These are phyloP conservation scores for Tuber umbilicatum DNA, from an alignment of 495 filamentous ascomycete species.

Conservation along the genomic window DNA sequence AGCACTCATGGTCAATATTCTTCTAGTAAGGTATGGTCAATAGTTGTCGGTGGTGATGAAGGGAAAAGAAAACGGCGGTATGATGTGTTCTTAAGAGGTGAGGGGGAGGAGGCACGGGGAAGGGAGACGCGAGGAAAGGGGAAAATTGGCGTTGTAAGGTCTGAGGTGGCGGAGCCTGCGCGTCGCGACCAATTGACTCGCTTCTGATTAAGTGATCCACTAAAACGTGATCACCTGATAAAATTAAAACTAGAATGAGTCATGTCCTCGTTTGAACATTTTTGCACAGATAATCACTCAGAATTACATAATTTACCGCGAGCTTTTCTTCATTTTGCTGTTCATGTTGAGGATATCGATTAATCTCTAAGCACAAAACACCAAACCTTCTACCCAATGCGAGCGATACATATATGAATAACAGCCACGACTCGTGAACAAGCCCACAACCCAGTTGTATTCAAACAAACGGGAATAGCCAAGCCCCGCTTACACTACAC, in stretches of 20 bases:
- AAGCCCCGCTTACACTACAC: neutral
- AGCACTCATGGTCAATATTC: slow-evolving; percentile 49
- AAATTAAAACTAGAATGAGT: neutral
- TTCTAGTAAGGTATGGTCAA: neutral
- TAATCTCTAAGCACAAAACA: neutral
- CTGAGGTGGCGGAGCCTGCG: neutral
- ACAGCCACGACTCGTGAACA: neutral
- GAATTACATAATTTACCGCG: neutral
- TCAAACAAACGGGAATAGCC: neutral
- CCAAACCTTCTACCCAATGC: neutral
- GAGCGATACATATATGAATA: neutral
- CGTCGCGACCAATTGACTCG: neutral
- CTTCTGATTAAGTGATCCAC: neutral
- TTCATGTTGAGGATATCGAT: neutral
- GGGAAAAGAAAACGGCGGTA: neutral
- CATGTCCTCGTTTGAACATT: neutral
- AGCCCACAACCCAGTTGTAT: neutral
- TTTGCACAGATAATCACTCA: neutral
- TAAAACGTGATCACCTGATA: slow-evolving; percentile 2
- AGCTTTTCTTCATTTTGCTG: neutral
- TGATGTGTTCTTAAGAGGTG: slow-evolving; percentile 8
- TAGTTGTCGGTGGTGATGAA: neutral
- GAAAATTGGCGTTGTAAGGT: slow-evolving; percentile 27
- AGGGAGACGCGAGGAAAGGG: slow-evolving; percentile 24
- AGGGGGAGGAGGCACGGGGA: slow-evolving; percentile 19